A percentile compares a stretch with the other conserved stretches of the same genome.
Conservation (phyloP, 2,329 filamentous ascomycete genomes). For the Fusarium heterosporum region DNA sequence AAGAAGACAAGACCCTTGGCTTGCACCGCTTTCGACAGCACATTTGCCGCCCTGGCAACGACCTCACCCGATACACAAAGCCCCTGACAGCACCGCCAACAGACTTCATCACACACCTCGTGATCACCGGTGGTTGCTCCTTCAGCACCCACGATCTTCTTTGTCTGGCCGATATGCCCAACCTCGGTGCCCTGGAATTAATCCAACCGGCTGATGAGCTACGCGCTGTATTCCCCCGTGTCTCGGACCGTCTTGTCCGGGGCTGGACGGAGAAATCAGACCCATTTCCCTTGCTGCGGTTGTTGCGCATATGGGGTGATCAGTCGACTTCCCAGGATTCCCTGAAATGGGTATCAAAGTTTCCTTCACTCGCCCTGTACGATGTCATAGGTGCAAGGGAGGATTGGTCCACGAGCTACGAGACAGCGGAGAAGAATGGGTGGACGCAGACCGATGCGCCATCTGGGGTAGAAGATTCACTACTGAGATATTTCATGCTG, state of each 20-base stretch:
- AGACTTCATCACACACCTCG: constrained; percentile 57
- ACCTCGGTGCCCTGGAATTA: constrained; percentile 62
- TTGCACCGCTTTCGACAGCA: constrained; percentile 56
- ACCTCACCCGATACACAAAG: constrained; percentile 52
- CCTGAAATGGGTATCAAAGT: constrained; percentile 55
- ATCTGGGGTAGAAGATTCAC: constrained; percentile 48
- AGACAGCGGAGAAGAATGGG: constrained; percentile 45
- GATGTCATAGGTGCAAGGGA: constrained; percentile 54
- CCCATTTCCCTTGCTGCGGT: constrained; percentile 60
- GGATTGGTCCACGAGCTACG: constrained; percentile 52
- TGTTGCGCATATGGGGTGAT: constrained; percentile 60
- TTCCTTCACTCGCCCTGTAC: constrained; percentile 60
- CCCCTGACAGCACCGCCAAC: constrained; percentile 53
- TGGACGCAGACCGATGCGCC: constrained; percentile 51
- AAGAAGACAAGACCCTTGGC: constrained; percentile 51
- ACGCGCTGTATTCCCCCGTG: constrained; percentile 49
- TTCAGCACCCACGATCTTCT: constrained; percentile 57
- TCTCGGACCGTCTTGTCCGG: constrained; percentile 60
- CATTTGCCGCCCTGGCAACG: constrained; percentile 52
- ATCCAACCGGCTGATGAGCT: constrained; percentile 53
- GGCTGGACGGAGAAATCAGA: constrained; percentile 57
- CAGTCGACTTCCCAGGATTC: constrained; percentile 55
- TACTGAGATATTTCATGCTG: constrained; percentile 53
- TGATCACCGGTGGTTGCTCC: constrained; percentile 53
- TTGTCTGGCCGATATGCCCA: constrained; percentile 56